A percentile compares a stretch with the other conserved stretches of the same genome.
Conservation (phyloP, 768 basidiomycete genomes). For the Leucocoprinus sp. region DNA sequence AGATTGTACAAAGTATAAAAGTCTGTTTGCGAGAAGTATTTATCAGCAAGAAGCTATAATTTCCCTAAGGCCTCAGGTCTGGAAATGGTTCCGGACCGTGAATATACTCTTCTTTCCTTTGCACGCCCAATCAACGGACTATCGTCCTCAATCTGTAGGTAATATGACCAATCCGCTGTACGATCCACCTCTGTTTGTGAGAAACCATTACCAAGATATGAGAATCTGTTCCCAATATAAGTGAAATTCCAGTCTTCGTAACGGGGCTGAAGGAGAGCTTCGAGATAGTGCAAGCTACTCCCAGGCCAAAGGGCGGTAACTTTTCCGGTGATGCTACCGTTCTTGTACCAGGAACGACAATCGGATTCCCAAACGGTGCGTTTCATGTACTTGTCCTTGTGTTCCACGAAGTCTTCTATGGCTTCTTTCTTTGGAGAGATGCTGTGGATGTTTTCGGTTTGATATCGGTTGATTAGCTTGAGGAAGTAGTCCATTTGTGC, state of each 20-base stretch:
- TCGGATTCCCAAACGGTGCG: constrained; percentile 24
- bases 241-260: constrained; percentile 29
- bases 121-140: constrained; percentile 17
- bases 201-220: constrained; percentile 26
- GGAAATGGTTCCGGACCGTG: constrained; percentile 1
- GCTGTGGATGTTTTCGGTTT: constrained; percentile 29
- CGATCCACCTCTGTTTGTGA: constrained; percentile 25
- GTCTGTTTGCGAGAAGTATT: too few relatives aligned
- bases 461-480: constrained; percentile 25
- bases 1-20: too few relatives aligned
- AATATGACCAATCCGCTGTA: constrained; percentile 26
- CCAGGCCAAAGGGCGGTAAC: constrained; percentile 28
- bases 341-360: constrained; percentile 30
- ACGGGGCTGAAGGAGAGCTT: constrained; percentile 23
- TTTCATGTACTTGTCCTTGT: constrained; percentile 27
- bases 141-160: constrained; percentile 21
- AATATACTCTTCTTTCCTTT: constrained; percentile 11
- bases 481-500: constrained; percentile 26
- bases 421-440: constrained; percentile 27
- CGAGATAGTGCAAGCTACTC: constrained; percentile 28
- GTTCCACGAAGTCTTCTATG: constrained; percentile 24
- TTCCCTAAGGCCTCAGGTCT: not conserved
- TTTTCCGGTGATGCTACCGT: constrained; percentile 17
- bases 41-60: too few relatives aligned
- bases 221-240: constrained; percentile 26